phyloP scores from a whole-genome alignment of 2,329 filamentous ascomycete species.

The Penicillium sp. region DNA sequence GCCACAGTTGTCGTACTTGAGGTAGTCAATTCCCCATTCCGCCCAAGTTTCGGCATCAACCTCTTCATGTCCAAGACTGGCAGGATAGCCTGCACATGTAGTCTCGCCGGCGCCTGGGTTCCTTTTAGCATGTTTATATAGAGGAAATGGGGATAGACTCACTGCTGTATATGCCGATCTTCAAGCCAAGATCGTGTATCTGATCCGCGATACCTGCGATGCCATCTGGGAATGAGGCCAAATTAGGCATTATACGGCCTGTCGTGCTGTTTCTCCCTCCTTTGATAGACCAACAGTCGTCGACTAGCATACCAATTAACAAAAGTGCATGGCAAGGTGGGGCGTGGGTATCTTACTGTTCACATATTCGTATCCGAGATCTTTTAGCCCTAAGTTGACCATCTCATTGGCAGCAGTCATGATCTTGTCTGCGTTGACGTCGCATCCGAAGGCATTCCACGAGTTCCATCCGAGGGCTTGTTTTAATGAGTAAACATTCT shows the following conservation, averaged over 20 bases:
- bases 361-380: constrained; percentile 50
- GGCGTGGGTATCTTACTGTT: constrained; percentile 23
- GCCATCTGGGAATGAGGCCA: constrained; percentile 54
- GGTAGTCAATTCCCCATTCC: constrained; percentile 57
- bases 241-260: constrained; percentile 46
- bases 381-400: constrained; percentile 45
- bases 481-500: too few relatives aligned
- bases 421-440: constrained; percentile 46
- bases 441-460: constrained; percentile 48
- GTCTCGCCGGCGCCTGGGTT: constrained; percentile 30
- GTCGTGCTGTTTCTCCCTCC: constrained; percentile 41
- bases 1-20: constrained; percentile 57
- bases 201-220: constrained; percentile 52
- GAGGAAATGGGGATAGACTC: background rate
- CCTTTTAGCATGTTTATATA: background rate
- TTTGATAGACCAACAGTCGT: constrained; percentile 59
- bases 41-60: constrained; percentile 57
- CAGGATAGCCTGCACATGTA: constrained; percentile 57
- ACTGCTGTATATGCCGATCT: constrained; percentile 61
- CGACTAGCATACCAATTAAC: constrained; percentile 33
- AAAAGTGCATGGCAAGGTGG: background rate
- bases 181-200: constrained; percentile 55
- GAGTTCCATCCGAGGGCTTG: constrained; percentile 43
- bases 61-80: constrained; percentile 53
- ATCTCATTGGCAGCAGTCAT: constrained; percentile 46